Conservation (phyloP, 2,329 filamentous ascomycete species). For the Trichoderma gracile region DNA sequence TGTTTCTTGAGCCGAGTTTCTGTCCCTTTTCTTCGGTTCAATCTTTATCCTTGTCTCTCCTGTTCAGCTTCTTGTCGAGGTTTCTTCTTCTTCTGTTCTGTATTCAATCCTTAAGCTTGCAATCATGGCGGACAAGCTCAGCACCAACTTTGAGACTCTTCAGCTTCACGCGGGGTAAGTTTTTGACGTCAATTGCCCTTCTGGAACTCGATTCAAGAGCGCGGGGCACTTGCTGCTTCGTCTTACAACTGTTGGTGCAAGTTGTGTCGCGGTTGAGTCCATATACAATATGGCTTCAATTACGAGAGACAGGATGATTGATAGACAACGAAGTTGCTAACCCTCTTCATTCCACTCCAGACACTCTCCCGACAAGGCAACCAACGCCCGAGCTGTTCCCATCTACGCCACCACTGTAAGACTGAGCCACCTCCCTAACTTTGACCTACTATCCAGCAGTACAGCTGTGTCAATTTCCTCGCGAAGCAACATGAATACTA, state of each 20-base stretch:
- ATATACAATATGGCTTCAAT: background rate
- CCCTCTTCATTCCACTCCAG: constrained; percentile 46
- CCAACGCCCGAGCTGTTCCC: constrained; percentile 86
- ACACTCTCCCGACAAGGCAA: constrained; percentile 75
- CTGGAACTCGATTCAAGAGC: background rate
- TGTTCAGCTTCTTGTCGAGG: background rate
- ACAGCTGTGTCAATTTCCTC: background rate
- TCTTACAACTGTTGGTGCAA: background rate
- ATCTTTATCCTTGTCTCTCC: background rate
- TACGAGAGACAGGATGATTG: background rate
- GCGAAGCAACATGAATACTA: background rate
- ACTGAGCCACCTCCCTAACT: background rate
- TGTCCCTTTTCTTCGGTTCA: background rate
- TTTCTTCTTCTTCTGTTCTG: constrained; percentile 33
- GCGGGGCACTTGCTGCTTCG: background rate
- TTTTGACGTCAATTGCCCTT: background rate
- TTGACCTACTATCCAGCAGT: background rate
- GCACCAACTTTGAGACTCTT: constrained; percentile 76
- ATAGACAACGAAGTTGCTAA: constrained; percentile 1
- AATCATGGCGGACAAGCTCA: constrained; percentile 45
- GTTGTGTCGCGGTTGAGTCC: background rate
- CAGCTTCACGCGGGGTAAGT: constrained; percentile 81
- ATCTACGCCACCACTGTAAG: constrained; percentile 86
- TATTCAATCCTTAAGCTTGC: background rate
- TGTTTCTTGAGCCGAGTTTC: background rate